phyloP scores from a whole-genome alignment of 768 basidiomycete species.

The Peribolospora kevripleyi region DNA sequence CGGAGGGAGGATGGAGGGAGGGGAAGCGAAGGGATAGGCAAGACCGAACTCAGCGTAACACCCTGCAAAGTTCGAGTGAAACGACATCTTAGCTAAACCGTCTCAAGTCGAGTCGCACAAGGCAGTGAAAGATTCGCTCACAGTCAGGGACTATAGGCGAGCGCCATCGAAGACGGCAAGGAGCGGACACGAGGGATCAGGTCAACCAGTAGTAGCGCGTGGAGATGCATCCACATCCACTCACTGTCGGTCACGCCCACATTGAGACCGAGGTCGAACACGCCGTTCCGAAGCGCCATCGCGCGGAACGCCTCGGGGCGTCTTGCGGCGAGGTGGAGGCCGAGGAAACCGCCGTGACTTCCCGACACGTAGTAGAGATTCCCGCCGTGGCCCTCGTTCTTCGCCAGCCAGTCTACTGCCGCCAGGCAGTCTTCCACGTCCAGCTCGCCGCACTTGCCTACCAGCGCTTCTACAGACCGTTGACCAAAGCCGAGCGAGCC shows the following conservation, averaged over 20 bases:
- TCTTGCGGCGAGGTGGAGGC: conserved; percentile 28
- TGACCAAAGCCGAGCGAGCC: conserved; percentile 46
- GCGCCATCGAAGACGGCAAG: too few relatives aligned
- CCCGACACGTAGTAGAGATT: conserved; percentile 38
- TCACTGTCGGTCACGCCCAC: conserved; percentile 28
- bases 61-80: neutral
- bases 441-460: conserved; percentile 37
- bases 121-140: neutral
- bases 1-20: conserved; percentile 23
- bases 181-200: too few relatives aligned
- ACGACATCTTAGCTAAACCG: neutral
- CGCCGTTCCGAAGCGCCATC: conserved; percentile 42
- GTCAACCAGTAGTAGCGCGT: too few relatives aligned
- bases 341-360: conserved; percentile 35
- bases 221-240: too few relatives aligned
- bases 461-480: conserved; percentile 29
- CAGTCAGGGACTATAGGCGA: conserved; percentile 31
- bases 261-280: conserved; percentile 36
- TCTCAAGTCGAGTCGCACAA: neutral
- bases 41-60: conserved; percentile 24
- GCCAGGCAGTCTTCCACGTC: conserved; percentile 43
- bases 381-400: conserved; percentile 27
- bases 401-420: conserved; percentile 29
- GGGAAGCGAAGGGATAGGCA: conserved; percentile 18
- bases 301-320: conserved; percentile 38